Evolutionary conservation across 2,329 filamentous ascomycete genomes (phyloP).

Genomic region (Ophiostoma fasciatum): DNA sequence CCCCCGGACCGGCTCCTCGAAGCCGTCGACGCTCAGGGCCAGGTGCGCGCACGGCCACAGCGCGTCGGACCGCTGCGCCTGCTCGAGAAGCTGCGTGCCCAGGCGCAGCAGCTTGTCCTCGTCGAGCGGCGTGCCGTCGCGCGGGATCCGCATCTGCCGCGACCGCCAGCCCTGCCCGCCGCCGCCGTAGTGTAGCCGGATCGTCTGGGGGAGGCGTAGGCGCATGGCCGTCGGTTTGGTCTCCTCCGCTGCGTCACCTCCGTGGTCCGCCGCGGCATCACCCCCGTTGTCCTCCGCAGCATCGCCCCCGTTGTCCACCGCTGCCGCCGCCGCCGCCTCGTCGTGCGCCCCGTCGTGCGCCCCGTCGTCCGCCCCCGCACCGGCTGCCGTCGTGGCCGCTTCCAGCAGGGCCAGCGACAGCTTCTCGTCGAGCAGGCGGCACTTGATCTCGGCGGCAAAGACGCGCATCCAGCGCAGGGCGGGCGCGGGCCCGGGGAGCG

Average conservation of each 20-base stretch:
- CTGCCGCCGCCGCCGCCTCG: background rate
- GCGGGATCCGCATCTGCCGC: constrained; percentile 60
- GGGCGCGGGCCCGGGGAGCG: constrained; percentile 64
- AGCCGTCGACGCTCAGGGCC: constrained; percentile 76
- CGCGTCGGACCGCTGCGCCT: constrained; percentile 61
- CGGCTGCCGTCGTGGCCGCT: no score
- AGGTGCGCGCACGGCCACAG: constrained; percentile 90
- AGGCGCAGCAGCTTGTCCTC: constrained; percentile 60
- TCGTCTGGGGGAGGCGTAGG: constrained; percentile 60
- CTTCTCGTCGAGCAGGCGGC: constrained; percentile 78
- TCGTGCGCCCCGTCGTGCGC: no score
- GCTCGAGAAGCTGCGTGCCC: constrained; percentile 59
- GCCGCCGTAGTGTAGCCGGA: constrained; percentile 69
- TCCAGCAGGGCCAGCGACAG: constrained; percentile 9
- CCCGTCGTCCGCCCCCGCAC: no score
- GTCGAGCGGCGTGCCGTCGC: constrained; percentile 51
- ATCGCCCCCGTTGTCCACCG: background rate
- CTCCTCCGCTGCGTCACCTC: no score
- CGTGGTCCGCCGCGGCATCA: no score
- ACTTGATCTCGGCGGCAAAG: constrained; percentile 82
- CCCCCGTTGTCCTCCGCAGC: no score
- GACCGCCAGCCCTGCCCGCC: constrained; percentile 45
- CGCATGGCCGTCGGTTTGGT: background rate
- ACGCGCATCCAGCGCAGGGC: constrained; percentile 77
- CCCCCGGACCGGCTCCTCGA: constrained; percentile 71